Evolutionary conservation across 2,329 filamentous ascomycete species (phyloP).

Genomic region (Diplocarpon mali): DNA sequence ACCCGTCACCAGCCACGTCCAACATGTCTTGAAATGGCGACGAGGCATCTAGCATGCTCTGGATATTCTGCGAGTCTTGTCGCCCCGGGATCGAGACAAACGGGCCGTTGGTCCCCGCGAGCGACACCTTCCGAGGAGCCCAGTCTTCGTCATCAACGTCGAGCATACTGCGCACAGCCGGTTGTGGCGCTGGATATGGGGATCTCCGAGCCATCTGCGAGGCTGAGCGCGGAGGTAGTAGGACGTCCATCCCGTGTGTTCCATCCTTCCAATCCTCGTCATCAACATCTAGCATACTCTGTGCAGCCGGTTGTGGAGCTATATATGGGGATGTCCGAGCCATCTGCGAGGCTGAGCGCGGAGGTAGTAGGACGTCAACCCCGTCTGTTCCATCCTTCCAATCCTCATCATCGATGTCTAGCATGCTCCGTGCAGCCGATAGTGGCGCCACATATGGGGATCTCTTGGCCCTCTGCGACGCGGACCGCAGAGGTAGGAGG

Average conservation of each 20-base stretch:
- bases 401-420: slow-evolving; percentile 27
- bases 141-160: slow-evolving; percentile 22
- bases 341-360: too few species aligned
- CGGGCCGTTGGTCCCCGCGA: slow-evolving; percentile 1
- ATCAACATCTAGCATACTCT: slow-evolving; percentile 42
- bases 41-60: slow-evolving; percentile 51
- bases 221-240: neutral
- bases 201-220: neutral
- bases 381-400: neutral
- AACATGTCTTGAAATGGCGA: slow-evolving; percentile 27
- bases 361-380: too few species aligned
- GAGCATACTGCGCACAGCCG: slow-evolving; percentile 55
- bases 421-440: slow-evolving; percentile 56
- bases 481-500: neutral
- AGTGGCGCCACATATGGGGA: slow-evolving; percentile 30
- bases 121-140: slow-evolving; percentile 3
- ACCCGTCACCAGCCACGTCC: slow-evolving; percentile 17
- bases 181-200: slow-evolving; percentile 34
- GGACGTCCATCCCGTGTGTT: neutral
- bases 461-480: neutral
- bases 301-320: slow-evolving; percentile 50
- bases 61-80: slow-evolving; percentile 35
- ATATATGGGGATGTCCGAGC: too few species aligned
- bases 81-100: slow-evolving; percentile 23
- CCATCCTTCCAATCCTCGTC: slow-evolving; percentile 13